phyloP scores from a whole-genome alignment of 176 grass and related monocot genomes.

The Cenchrus fungigraminus region DNA sequence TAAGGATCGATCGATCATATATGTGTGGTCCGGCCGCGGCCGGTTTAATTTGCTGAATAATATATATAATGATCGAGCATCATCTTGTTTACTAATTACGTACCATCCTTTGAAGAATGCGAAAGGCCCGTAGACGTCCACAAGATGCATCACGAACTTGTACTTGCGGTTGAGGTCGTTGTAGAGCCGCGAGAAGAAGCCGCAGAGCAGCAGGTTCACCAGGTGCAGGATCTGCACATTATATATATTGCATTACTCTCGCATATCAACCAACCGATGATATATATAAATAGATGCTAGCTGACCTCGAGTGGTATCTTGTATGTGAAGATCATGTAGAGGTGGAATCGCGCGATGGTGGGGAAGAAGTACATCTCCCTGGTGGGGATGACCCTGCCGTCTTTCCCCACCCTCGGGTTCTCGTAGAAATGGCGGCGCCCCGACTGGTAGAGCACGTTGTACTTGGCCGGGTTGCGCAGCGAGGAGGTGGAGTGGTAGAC shows the following conservation, averaged over 20 bases:
- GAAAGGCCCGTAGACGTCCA: slow-evolving; percentile 73
- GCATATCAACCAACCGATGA: not conserved
- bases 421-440: slow-evolving; percentile 63
- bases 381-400: slow-evolving; percentile 58
- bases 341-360: slow-evolving; percentile 51
- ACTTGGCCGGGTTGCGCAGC: slow-evolving; percentile 66
- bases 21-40: too few relatives aligned
- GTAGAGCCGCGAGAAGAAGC: slow-evolving; percentile 42
- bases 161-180: slow-evolving; percentile 57
- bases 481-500: slow-evolving; percentile 61
- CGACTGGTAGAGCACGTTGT: slow-evolving; percentile 53
- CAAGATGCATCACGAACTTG: slow-evolving; percentile 62
- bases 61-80: too few relatives aligned
- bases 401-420: slow-evolving; percentile 66
- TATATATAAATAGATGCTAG: not conserved
- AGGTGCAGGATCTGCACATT: slow-evolving; percentile 43
- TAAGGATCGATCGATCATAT: too few relatives aligned
- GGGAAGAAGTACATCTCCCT: slow-evolving; percentile 64
- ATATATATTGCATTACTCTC: not conserved
- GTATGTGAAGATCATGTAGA: slow-evolving; percentile 70
- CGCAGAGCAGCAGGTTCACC: slow-evolving; percentile 50
- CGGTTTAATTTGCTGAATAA: not conserved
- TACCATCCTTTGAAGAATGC: slow-evolving; percentile 79
- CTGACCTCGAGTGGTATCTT: slow-evolving; percentile 64
- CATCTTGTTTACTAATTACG: not conserved